These are phyloP conservation scores for Phtheirospermum japonicum DNA, from an alignment of 257 asterid genomes.

Conservation along the genomic window DNA sequence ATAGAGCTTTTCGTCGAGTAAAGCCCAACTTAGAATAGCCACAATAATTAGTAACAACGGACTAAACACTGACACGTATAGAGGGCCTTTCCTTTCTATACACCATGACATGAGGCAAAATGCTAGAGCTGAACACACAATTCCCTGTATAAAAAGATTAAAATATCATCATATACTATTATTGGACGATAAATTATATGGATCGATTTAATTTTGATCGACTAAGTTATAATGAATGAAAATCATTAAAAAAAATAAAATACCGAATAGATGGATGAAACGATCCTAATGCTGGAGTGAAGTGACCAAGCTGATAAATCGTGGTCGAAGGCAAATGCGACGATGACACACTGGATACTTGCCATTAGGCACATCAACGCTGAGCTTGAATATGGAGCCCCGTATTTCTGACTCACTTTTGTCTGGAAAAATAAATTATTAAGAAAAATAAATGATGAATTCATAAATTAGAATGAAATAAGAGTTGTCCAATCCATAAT, in stretches of 20 bases:
- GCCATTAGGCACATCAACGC: conserved; percentile 80
- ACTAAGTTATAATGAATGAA: too few species aligned
- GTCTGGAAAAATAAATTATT: conserved; percentile 38
- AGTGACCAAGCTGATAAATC: conserved; percentile 67
- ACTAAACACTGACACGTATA: conserved; percentile 79
- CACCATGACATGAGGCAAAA: conserved; percentile 78
- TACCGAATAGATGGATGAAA: conserved; percentile 65
- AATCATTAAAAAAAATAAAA: neutral
- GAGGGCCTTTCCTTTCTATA: conserved; percentile 70
- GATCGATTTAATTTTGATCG: neutral
- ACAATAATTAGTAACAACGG: conserved; percentile 81
- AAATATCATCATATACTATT: too few species aligned
- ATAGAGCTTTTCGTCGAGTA: conserved; percentile 65
- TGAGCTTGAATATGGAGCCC: conserved; percentile 79
- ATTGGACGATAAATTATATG: neutral
- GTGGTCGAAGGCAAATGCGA: conserved; percentile 57
- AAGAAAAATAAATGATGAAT: neutral
- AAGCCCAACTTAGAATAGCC: conserved; percentile 82
- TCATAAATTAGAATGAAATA: too few species aligned
- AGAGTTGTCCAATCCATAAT: too few species aligned
- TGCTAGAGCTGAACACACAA: conserved; percentile 74
- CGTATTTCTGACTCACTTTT: conserved; percentile 47
- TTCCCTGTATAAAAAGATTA: conserved; percentile 40
- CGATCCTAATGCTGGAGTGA: conserved; percentile 49
- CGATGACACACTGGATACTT: conserved; percentile 58